Base-by-base conservation (phyloP, 345 rosid species). In the Hibiscus syriacus region DNA sequence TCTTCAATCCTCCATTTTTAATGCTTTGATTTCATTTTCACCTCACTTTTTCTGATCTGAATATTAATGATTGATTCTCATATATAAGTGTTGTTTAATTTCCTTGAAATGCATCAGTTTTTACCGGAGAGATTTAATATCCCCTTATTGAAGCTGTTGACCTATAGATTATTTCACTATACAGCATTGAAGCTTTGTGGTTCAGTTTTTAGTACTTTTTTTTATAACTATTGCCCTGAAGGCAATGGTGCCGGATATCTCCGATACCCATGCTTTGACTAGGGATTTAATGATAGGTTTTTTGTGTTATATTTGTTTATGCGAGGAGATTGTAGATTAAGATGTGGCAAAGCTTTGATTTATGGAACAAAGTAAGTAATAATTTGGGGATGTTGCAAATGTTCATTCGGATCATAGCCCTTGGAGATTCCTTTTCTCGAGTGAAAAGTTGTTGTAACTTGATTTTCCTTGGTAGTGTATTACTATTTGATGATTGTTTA, bases 1-100 rank as follows among this genome's bases (percentile, higher is more conserved):
- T 20, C 55, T 43, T 71, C 62, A 48, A 6, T 74, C 43, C 50
- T 68, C 25, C 71, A 17, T 60, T 19, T 55, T 65, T 54, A 54
- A 14, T 55, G 34, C 19, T n/a, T 29, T 32, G 27, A 26, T 59
- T 19, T 30, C 13, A 36, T 14, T 55, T 39, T 45, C 12, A 27
- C 23, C 11, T 34, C 11, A 26, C n/a, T 38, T 20, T 38, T 19
- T 19, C 8, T 10, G 10, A 38, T 36, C 29, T 38, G 46, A 20
- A 41, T 60, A 2, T 41, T 1, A 13, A 23, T 4, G 9, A 23
- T 19, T 23, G 25, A 39, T 41, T 43, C 36, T 62, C 30, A 5
- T 2, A 34, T 38, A 13, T 39, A n/a, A n/a, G n/a, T n/a, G n/a
- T n/a, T n/a, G n/a, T n/a, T n/a, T n/a, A 6, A 55, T 14, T 55